Conservation (phyloP, 805 yeast genomes). For the Tetrapisispora pingtungensis region DNA sequence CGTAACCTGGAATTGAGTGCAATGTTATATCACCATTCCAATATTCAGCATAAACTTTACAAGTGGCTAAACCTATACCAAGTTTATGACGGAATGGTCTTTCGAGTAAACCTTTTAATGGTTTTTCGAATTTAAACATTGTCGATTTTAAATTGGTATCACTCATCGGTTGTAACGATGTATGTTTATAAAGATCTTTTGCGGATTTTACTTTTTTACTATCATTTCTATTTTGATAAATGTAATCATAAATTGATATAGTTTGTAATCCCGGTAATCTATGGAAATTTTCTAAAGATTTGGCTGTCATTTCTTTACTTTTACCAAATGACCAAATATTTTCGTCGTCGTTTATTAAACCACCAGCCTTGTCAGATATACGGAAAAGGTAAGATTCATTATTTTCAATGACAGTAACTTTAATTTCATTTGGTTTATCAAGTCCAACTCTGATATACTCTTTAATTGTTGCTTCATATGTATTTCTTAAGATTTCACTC, state of each 20-base stretch:
- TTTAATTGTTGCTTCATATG: conserved; percentile 69
- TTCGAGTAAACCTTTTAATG: conserved; percentile 54
- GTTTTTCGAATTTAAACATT: conserved; percentile 27
- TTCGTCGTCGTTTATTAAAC: conserved; percentile 45
- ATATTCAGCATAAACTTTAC: conserved; percentile 86
- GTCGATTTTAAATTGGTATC: conserved; percentile 23
- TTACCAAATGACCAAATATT: conserved; percentile 85
- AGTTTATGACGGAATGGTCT: conserved; percentile 67
- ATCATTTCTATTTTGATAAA: conserved; percentile 8
- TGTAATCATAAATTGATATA: conserved; percentile 25
- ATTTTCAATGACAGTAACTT: conserved; percentile 61
- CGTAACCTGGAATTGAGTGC: conserved; percentile 81
- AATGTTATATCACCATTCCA: conserved; percentile 89
- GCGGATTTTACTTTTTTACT: conserved; percentile 9
- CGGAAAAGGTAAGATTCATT: conserved; percentile 61
- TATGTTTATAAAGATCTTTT: conserved; percentile 20
- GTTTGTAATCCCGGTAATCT: conserved; percentile 52
- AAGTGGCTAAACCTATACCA: conserved; percentile 87
- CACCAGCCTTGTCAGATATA: conserved; percentile 87
- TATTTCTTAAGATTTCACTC: conserved; percentile 80
- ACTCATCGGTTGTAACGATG: conserved; percentile 31
- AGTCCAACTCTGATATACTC: conserved; percentile 31
- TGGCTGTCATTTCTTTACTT: conserved; percentile 46
- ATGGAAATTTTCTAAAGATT: conserved; percentile 57
- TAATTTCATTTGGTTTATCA: conserved; percentile 56